Conservation (phyloP, 2,329 filamentous ascomycete genomes). For the Colletotrichum sp. region DNA sequence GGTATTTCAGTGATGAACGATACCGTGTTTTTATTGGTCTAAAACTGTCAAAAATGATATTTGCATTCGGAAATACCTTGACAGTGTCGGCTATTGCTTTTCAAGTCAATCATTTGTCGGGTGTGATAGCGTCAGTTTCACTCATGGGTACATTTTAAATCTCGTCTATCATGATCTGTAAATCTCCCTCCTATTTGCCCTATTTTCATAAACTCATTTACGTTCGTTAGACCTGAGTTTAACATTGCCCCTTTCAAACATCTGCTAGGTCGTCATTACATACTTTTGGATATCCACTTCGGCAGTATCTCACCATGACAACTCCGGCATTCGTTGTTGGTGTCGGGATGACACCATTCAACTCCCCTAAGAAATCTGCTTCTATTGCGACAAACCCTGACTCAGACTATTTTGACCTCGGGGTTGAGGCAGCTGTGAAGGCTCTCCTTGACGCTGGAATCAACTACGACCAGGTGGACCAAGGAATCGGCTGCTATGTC, state of each 20-base stretch:
- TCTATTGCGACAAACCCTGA: not conserved
- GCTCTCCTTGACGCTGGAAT: not conserved
- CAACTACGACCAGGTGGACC: not conserved
- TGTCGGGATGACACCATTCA: not conserved
- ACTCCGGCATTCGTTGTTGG: not conserved
- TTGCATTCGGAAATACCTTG: not conserved
- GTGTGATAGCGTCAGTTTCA: not conserved
- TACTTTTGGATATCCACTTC: not conserved
- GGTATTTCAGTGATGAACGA: not conserved
- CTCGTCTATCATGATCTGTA: not conserved
- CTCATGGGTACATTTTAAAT: not conserved
- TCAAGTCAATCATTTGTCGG: not conserved
- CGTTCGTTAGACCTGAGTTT: not conserved
- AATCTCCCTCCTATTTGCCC: not conserved
- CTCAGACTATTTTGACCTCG: not conserved
- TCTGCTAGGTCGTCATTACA: not conserved
- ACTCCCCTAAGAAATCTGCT: not conserved
- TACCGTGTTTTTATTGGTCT: not conserved
- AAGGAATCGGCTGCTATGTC: not conserved
- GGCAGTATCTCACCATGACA: not conserved
- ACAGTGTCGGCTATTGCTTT: not conserved
- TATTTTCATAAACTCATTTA: not conserved
- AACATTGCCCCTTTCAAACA: not conserved
- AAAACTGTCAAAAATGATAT: not conserved
- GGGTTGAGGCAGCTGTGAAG: not conserved